Conservation (phyloP, 2,329 filamentous ascomycete genomes). For the Aspergillus sp. region DNA sequence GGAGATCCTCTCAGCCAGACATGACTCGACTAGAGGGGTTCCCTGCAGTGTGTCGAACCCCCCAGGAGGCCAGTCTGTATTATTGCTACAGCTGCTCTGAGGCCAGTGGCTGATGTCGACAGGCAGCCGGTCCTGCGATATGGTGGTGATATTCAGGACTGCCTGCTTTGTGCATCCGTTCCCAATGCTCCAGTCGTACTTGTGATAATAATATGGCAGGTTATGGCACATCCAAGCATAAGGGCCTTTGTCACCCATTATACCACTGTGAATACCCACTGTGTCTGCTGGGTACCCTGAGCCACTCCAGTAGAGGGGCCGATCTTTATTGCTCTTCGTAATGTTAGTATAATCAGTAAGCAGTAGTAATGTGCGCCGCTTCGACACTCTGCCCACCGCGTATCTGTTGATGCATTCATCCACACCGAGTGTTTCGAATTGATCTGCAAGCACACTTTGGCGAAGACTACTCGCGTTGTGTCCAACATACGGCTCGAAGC, state of each 20-base stretch:
- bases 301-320: too few species aligned
- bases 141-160: neutral
- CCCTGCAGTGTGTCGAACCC: neutral
- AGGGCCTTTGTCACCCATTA: too few species aligned
- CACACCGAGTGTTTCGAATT: neutral
- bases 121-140: neutral
- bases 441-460: neutral
- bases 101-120: neutral
- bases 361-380: neutral
- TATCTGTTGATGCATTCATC: neutral
- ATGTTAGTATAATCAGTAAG: neutral
- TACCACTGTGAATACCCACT: too few species aligned
- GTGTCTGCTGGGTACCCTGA: too few species aligned
- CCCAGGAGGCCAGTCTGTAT: neutral
- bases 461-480: too few species aligned
- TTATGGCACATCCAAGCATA: too few species aligned
- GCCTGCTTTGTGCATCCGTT: neutral
- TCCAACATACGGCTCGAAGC: neutral
- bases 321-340: too few species aligned
- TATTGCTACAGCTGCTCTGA: neutral
- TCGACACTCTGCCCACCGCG: neutral
- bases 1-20: neutral
- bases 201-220: too few species aligned
- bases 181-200: neutral
- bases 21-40: neutral